Conservation (phyloP, 768 basidiomycete species). For the Lanmaoa rubissima region DNA sequence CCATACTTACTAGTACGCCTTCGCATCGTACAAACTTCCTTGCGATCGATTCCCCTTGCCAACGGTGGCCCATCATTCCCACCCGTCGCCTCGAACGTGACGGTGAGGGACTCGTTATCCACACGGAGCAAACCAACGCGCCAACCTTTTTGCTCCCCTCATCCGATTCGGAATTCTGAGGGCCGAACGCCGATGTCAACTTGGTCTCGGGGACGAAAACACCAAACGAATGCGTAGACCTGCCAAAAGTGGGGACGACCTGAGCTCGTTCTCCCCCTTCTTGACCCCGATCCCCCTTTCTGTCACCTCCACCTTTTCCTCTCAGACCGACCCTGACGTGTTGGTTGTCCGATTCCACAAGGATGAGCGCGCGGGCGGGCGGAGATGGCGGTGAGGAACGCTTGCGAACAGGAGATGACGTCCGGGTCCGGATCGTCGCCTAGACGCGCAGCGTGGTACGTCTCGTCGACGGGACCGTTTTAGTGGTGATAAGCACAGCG, state of each 20-base stretch:
- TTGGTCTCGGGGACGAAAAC: conserved; percentile 37
- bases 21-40: too few relatives aligned
- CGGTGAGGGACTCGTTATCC: neutral
- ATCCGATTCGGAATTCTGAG: neutral
- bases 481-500: conserved; percentile 33
- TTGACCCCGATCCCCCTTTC: conserved; percentile 38
- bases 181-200: conserved; percentile 10
- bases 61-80: neutral
- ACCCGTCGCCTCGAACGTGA: too few relatives aligned
- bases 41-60: too few relatives aligned
- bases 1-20: too few relatives aligned
- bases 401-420: conserved; percentile 1
- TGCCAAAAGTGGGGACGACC: conserved; percentile 62
- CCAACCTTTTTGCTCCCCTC: conserved; percentile 13
- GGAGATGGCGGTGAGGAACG: conserved; percentile 47
- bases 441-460: conserved; percentile 41
- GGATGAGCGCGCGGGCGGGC: conserved; percentile 52
- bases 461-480: conserved; percentile 56
- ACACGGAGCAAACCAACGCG: neutral
- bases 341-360: conserved; percentile 54
- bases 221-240: conserved; percentile 39
- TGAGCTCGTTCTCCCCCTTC: conserved; percentile 51
- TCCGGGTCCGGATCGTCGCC: conserved; percentile 28
- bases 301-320: conserved; percentile 42
- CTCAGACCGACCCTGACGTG: conserved; percentile 61